Evolutionary conservation across 2,329 filamentous ascomycete genomes (phyloP), one percentile per base, ranked within the genome.

Genomic region (Microsporum canis): DNA sequence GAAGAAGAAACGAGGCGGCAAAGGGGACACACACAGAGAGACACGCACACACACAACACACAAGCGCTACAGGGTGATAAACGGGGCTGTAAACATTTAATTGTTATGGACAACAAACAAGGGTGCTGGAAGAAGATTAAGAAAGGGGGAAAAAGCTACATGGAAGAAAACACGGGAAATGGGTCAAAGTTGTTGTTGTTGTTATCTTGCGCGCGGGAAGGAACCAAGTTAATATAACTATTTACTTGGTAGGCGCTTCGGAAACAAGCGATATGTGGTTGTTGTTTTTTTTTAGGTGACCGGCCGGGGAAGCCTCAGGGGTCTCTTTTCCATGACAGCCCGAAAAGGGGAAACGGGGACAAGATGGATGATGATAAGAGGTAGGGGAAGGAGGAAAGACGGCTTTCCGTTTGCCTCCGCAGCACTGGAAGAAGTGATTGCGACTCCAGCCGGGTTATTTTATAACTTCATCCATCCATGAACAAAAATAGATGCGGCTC

Each of bases 401-500:
- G 45, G 45, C 45, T 29, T 49, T 49, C 45, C 45, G 45, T 49
- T 49, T 49, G 23, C 27, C 27, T 49, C 45, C 23, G 43, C 43
- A 10, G 34, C 34, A 36, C 5, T 36, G 34, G 10, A 36, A 36
- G 34, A 10, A 10, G 10, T 43, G 39, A 23, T 49, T 49, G 45
- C 45, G 45, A 27, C 17, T 33, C 23, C 14, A 27, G 45, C n/a
- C 43, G 43, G 45, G 14, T 55, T 55, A 34, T 55, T 23, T 34
- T 55, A 55, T 49, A 55, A 29, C 31, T 38, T 6, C 49, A 31
- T 23, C 31, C 43, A 27, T 3, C 23, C 49, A 36, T 14, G 33
- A 55, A 55, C 49, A 34, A 55, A 55, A 55, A 55, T 55, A 55
- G 49, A 55, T 55, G 49, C 49, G 49, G 49, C 49, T 55, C 49